Conservation (phyloP, 768 basidiomycete genomes). For the Phylloporus rhodoxanthus region DNA sequence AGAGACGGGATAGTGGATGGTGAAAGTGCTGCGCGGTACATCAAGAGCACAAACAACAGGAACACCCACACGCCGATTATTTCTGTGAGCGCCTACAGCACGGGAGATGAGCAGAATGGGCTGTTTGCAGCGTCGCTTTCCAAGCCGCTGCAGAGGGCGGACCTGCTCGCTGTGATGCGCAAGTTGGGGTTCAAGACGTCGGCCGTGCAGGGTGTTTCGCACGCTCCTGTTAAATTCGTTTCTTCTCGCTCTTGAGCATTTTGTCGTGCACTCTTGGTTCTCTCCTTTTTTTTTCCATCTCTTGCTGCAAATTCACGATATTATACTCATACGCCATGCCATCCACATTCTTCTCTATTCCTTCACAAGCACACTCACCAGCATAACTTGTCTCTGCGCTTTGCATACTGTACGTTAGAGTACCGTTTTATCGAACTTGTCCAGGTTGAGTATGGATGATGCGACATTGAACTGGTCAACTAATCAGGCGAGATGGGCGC, state of each 20-base stretch:
- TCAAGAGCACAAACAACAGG: slow-evolving; percentile 94
- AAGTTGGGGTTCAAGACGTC: slow-evolving; percentile 89
- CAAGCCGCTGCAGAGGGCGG: slow-evolving; percentile 87
- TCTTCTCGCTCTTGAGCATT: slow-evolving; percentile 26
- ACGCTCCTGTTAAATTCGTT: slow-evolving; percentile 47
- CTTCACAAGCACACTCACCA: slow-evolving; percentile 26
- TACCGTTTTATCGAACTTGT: slow-evolving; percentile 29
- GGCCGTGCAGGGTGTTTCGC: slow-evolving; percentile 53
- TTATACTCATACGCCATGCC: slow-evolving; percentile 32
- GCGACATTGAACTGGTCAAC: background rate
- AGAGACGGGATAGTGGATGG: slow-evolving; percentile 65
- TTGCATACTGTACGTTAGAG: slow-evolving; percentile 44
- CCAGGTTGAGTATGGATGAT: too few relatives aligned
- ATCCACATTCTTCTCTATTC: slow-evolving; percentile 25
- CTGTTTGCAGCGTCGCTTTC: slow-evolving; percentile 77
- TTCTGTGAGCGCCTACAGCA: slow-evolving; percentile 84
- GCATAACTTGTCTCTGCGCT: slow-evolving; percentile 21
- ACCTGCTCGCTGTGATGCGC: slow-evolving; percentile 74
- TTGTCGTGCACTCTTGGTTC: slow-evolving; percentile 22
- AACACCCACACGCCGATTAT: slow-evolving; percentile 91
- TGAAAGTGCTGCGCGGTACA: slow-evolving; percentile 93
- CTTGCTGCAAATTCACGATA: slow-evolving; percentile 28
- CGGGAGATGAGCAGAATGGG: slow-evolving; percentile 60
- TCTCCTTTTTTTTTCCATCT: slow-evolving; percentile 21
- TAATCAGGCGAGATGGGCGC: slow-evolving; percentile 23